These are phyloP conservation scores for Eragrostis nindensis DNA, from an alignment of 176 grass and related monocot genomes.

Conservation along the genomic window DNA sequence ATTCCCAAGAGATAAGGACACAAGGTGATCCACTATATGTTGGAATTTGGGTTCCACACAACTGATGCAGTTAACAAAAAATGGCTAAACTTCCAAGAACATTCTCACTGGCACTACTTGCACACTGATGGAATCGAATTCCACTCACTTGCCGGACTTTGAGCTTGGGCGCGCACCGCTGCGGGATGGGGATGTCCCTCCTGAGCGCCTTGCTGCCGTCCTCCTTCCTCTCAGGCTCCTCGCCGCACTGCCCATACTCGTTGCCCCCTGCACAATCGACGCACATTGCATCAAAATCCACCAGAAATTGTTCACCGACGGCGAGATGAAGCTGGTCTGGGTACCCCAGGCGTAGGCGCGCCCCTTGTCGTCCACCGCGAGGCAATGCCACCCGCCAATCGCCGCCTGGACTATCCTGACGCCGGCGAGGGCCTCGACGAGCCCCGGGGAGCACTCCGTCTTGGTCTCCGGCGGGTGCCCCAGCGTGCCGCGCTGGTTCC, in stretches of 20 bases:
- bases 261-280: constrained; percentile 67
- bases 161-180: constrained; percentile 81
- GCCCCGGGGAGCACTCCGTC: constrained; percentile 51
- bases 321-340: not conserved
- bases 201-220: constrained; percentile 77
- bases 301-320: not conserved
- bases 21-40: constrained; percentile 33
- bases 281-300: constrained; percentile 35
- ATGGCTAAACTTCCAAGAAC: constrained; percentile 35
- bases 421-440: constrained; percentile 62
- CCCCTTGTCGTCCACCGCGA: constrained; percentile 84
- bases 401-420: constrained; percentile 95
- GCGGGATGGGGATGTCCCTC: constrained; percentile 86
- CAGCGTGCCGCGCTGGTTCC: constrained; percentile 96
- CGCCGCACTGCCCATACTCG: constrained; percentile 95
- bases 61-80: constrained; percentile 16
- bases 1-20: constrained; percentile 44
- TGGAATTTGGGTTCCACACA: constrained; percentile 46
- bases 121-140: constrained; percentile 26
- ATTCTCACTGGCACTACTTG: constrained; percentile 23
- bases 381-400: constrained; percentile 97
- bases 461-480: constrained; percentile 64
- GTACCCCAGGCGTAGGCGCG: constrained; percentile 90
- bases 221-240: constrained; percentile 96
- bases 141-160: constrained; percentile 82